phyloP scores from a whole-genome alignment of 495 filamentous ascomycete species.

The Penicillium flavigenum region DNA sequence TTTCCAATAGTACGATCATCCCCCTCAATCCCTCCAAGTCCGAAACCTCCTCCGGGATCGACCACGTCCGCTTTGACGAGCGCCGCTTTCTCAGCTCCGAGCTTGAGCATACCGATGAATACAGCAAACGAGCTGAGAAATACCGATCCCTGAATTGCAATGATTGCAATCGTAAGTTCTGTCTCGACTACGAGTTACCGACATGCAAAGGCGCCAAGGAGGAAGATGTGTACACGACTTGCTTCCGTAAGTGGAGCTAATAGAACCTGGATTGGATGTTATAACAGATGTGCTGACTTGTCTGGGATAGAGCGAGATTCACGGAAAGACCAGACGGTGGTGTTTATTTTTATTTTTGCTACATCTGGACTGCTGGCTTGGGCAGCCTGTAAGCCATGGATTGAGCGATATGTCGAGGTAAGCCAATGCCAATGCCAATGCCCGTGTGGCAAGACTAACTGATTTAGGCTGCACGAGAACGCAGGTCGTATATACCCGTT shows the following conservation, averaged over 20 bases:
- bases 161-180: constrained; percentile 91
- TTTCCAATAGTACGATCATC: constrained; percentile 89
- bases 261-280: background rate
- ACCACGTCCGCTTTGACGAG: constrained; percentile 27
- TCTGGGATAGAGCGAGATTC: constrained; percentile 71
- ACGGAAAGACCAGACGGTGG: constrained; percentile 83
- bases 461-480: constrained; percentile 42
- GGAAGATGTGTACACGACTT: constrained; percentile 83
- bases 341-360: constrained; percentile 86
- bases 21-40: constrained; percentile 37
- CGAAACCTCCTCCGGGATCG: constrained; percentile 19
- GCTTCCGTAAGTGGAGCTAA: constrained; percentile 65
- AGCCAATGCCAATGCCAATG: constrained; percentile 19
- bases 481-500: constrained; percentile 47
- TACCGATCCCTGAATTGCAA: constrained; percentile 60
- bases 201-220: constrained; percentile 84
- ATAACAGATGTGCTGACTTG: constrained; percentile 12
- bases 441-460: background rate
- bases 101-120: constrained; percentile 1
- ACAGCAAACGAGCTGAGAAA: constrained; percentile 29
- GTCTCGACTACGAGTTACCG: constrained; percentile 76
- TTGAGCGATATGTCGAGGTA: constrained; percentile 58
- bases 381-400: constrained; percentile 69
- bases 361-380: constrained; percentile 80
- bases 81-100: constrained; percentile 16